Evolutionary conservation across 2,329 filamentous ascomycete genomes (phyloP), one percentile per base, ranked within the genome.

Genomic region (Penicillium italicum): DNA sequence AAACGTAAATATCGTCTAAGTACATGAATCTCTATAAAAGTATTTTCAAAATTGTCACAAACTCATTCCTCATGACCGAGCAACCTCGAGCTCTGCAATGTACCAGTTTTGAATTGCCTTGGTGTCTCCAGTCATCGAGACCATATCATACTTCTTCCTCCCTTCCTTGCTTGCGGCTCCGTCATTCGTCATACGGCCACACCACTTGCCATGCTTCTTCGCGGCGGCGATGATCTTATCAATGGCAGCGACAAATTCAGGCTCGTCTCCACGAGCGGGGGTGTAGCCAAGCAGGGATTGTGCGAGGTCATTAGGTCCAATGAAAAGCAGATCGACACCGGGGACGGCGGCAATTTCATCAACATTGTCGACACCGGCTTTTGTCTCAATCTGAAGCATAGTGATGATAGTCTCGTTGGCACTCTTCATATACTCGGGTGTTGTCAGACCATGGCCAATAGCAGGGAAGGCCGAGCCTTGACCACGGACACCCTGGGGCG

Each of bases 201-300:
- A 80, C 75, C 86, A 87, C 73, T 88, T 89, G 20, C 85, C 85
- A 11, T 86, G 80, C 58, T 78, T 80, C 49, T 79, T 76, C 4
- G 83, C 80, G 3, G 86, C 85, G 12, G 75, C 74, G 10, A 85
- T 74, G 44, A 86, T 78, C 57, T 78, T 82, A 43, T 77, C 77
- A 52, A 89, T 82, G 18, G 86, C 86, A 33, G 76, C 75, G 31
- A 82, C 74, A 56, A 89, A 78, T 56, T 85, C 80, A 0, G 80
- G 79, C 59, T 83, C 78, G 47, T 80, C 74, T 0, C 77, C 77
- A 24, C 69, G 71, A 63, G 88, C 81, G 45, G 80, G 80, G 1
- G 81, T 82, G 58, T 86, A 76, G 22, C 86, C 77, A 37, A 90
- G 82, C 0, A 87, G 83, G 50, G 74, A 73, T 50, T 72, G 72